Evolutionary conservation across 1,139 yeast species (phyloP).

Genomic region (Taphrina populina): DNA sequence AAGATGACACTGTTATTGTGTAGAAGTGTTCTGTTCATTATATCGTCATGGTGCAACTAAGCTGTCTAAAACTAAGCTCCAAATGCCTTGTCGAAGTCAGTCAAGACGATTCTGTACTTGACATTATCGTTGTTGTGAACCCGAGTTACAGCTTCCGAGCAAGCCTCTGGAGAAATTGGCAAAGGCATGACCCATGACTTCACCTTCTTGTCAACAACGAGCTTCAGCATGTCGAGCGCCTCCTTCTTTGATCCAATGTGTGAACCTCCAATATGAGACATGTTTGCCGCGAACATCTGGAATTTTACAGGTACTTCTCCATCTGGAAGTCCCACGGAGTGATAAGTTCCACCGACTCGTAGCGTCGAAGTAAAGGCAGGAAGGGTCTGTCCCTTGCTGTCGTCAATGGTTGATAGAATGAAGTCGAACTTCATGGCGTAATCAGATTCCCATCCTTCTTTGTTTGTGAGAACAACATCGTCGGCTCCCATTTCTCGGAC

Average conservation of each 20-base stretch:
- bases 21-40: constrained; percentile 2
- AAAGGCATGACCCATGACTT: constrained; percentile 39
- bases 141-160: constrained; percentile 36
- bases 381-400: constrained; percentile 41
- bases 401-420: constrained; percentile 43
- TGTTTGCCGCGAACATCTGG: constrained; percentile 36
- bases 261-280: constrained; percentile 37
- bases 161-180: constrained; percentile 37
- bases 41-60: no score
- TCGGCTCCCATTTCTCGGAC: constrained; percentile 53
- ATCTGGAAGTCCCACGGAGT: constrained; percentile 42
- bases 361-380: constrained; percentile 40
- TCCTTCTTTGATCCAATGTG: constrained; percentile 39
- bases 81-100: constrained; percentile 52
- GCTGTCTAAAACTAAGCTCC: constrained; percentile 10
- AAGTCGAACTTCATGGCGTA: constrained; percentile 41
- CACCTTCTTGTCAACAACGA: constrained; percentile 38
- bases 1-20: background rate
- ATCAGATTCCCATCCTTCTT: constrained; percentile 39
- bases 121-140: constrained; percentile 53
- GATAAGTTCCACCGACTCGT: constrained; percentile 41
- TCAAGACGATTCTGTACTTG: constrained; percentile 63
- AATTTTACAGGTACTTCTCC: constrained; percentile 39
- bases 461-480: constrained; percentile 49
- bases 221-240: constrained; percentile 36